Evolutionary conservation across 768 basidiomycete species (phyloP), one percentile per base, ranked within the genome.

Genomic region (Arthromyces matolae): DNA sequence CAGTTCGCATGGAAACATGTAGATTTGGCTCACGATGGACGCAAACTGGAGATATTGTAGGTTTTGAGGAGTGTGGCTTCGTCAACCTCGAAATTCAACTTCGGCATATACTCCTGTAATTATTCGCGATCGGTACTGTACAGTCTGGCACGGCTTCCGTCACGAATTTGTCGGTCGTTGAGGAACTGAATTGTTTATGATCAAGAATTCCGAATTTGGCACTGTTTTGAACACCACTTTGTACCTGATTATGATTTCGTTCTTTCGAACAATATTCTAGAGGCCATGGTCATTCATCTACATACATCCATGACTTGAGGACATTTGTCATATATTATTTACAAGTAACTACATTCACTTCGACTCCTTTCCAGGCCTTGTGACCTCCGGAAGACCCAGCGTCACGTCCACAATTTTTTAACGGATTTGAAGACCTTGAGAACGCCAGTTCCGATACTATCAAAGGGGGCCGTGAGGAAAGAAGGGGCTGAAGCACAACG

Each of bases 11-110:
- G 50, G 14, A 33, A 31, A n/a, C n/a, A n/a, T n/a, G n/a, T n/a
- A n/a, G 12, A 29, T 24, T 5, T 35, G 22, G 52, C 71, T 58
- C 76, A 91, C 89, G 73, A 81, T 28, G 94, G 93, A 31, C 78
- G 71, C 33, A 92, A 70, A 18, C 81, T 82, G 10, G 86, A 84
- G 36, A 98, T 78, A 51, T 84, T 86, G 62, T 98, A 98, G 2
- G 89, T 78, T 68, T 93, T 93, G 49, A 98, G 79, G 33, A 98
- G 68, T 9, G 85, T 68, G 8, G 81, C 88, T 64, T 93, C 90
- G 64, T 93, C 91, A 22, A 84, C 74, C 38, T 83, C 75, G 56
- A 89, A 77, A 60, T 81, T 84, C 47, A 83, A 71, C 56, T 75
- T 80, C 23, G 78, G 77, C 80, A 84, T 84, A 39, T 22, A 19